Conservation (phyloP, 1,284 basidiomycete species). For the Cryptococcus neoformans region DNA sequence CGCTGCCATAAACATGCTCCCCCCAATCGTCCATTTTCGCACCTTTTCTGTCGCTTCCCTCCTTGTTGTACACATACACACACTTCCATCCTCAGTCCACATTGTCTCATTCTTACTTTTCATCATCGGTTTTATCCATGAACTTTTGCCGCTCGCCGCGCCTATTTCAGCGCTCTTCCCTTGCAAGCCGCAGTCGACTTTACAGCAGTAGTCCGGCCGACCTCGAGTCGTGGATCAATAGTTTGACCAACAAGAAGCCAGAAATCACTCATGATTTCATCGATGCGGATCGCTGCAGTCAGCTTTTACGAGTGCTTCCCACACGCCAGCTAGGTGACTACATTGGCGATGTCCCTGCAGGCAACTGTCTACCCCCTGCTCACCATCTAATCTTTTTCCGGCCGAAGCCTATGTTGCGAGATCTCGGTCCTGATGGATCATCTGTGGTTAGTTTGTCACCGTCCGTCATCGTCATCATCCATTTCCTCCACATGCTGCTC, state of each 20-base stretch:
- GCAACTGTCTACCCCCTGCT: conserved; percentile 57
- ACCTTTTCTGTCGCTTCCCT: too few species aligned
- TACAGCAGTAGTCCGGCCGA: neutral
- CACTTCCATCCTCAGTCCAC: neutral
- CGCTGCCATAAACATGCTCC: too few species aligned
- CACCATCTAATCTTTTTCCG: conserved; percentile 75
- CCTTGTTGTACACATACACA: too few species aligned
- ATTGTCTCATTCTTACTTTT: neutral
- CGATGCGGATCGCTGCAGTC: conserved; percentile 9
- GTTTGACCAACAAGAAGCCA: neutral
- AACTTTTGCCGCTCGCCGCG: neutral
- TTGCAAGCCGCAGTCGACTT: neutral
- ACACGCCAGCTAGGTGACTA: conserved; percentile 56
- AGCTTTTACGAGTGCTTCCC: conserved; percentile 56
- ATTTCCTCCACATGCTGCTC: too few species aligned
- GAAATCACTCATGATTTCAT: conserved; percentile 3
- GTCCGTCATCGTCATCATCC: too few species aligned
- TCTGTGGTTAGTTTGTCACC: conserved; percentile 55
- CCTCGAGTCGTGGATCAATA: neutral
- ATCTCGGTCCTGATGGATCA: conserved; percentile 62
- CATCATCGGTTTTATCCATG: neutral
- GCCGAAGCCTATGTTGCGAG: conserved; percentile 58
- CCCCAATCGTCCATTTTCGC: too few species aligned
- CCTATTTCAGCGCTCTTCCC: neutral
- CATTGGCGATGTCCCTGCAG: conserved; percentile 23